Base-by-base conservation (phyloP, 202 grass and related monocot species). In the Brachypodium distachyon region DNA sequence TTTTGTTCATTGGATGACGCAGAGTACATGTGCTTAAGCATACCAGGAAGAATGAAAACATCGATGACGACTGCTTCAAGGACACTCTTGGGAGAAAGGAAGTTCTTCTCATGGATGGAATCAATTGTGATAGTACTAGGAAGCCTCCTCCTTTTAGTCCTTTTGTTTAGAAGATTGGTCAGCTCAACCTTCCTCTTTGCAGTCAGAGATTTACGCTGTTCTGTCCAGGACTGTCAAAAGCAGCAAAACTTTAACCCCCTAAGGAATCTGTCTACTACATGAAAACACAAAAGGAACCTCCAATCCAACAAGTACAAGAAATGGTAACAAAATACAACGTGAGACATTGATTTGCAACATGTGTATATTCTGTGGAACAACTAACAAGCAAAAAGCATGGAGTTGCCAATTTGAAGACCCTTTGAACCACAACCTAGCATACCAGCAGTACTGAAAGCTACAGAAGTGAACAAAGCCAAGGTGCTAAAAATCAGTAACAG, bases 41-140 rank as follows among this genome's bases (percentile, higher is more conserved):
- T 77, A 97, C 94, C 94, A 71, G 91, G 87, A 82, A 97, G 91
- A 82, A 90, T 67, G 40, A 92, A 97, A 22, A 83, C 81, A 11
- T 94, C 84, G 1, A 97, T 39, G 22, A 94, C 42, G 27, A 97
- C 80, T 36, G 82, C 89, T 86, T 92, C 91, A 80, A 97, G 81
- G 50, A 90, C 87, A 80, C 87, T 92, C 70, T 61, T 87, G 72
- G 69, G 73, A 77, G 91, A 92, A 55, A 97, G 71, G 79, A 97
- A 97, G 36, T 88, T 94, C 76, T 97, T 97, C 87, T 94, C 95
- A 39, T 83, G 77, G 68, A 94, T 92, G 28, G 89, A 97, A 63
- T 94, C 87, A 9, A 94, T 90, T 66, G 91, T 88, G 52, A 94
- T 50, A 19, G 91, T 90, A 60, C 82, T 71, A 29, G 88, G 82